A percentile compares a stretch with the other conserved stretches of the same genome.
Evolutionary conservation across 1,284 basidiomycete species (phyloP).

Genomic region (Sporisorium sorghi): DNA sequence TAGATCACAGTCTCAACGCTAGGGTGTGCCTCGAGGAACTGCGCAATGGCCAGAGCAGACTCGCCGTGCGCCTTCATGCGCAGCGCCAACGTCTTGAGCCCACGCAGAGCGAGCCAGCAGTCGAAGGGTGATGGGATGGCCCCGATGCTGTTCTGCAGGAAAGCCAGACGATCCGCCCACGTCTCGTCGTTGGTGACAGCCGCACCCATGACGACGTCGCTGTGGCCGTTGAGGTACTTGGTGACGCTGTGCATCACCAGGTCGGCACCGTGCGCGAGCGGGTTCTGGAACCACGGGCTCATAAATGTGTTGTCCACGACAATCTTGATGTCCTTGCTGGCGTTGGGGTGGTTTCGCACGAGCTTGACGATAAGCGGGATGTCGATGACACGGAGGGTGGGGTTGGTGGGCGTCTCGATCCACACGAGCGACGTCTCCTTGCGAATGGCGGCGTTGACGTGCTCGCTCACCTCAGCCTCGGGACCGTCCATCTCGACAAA

Average conservation of each 20-base stretch:
- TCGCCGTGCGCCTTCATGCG: slow-evolving; percentile 84
- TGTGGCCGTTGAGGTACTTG: slow-evolving; percentile 94
- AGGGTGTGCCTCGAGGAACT: slow-evolving; percentile 73
- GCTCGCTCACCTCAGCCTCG: slow-evolving; percentile 73
- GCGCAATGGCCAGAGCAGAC: slow-evolving; percentile 83
- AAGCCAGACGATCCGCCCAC: slow-evolving; percentile 71
- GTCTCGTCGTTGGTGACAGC: slow-evolving; percentile 57
- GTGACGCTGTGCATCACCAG: slow-evolving; percentile 77
- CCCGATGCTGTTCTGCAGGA: slow-evolving; percentile 92
- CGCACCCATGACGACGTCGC: slow-evolving; percentile 73
- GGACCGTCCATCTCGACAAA: slow-evolving; percentile 79
- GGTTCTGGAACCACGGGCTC: slow-evolving; percentile 90
- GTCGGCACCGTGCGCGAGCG: slow-evolving; percentile 85
- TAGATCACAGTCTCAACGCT: slow-evolving; percentile 85
- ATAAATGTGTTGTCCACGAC: slow-evolving; percentile 72
- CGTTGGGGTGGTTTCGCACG: slow-evolving; percentile 77
- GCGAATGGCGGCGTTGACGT: slow-evolving; percentile 76
- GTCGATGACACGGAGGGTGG: slow-evolving; percentile 87
- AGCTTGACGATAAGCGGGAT: slow-evolving; percentile 77
- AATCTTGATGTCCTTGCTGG: slow-evolving; percentile 50
- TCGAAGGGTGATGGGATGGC: slow-evolving; percentile 89
- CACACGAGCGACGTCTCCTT: slow-evolving; percentile 94
- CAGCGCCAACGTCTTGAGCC: slow-evolving; percentile 80
- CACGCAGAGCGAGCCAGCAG: slow-evolving; percentile 89
- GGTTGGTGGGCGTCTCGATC: slow-evolving; percentile 96